Base-by-base conservation (phyloP, 768 basidiomycete species). In the Kwoniella botswanensis region DNA sequence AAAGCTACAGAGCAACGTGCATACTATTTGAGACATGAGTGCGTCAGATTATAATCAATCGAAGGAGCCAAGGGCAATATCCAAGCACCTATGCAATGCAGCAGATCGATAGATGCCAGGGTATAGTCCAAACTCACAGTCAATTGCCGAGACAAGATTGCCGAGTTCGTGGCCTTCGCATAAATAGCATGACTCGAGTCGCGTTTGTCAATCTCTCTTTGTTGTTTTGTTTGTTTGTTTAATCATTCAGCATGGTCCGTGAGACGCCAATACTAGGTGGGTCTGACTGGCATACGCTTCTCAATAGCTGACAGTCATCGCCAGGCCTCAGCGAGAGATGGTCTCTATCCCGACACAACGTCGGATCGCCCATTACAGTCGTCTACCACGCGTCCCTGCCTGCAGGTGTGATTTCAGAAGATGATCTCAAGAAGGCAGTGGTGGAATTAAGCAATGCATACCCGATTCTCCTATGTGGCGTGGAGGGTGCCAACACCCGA, bases 311-410 rank as follows among this genome's bases (percentile, higher is more conserved):
- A 52, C 21, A 52, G 15, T 21, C 15, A 52, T 17, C 50, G 50
- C 21, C 41, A 68, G 67, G 67, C 44, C 59, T 68, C 15, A 62
- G 59, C 67, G 67, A 68, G 56, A 50, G 67, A 43, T 68, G 67
- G 67, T 68, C 67, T 15, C 56, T 68, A 2, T 44, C 67, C 12
- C 59, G 67, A 7, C 52, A 56, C n/a, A 68, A 68, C 54, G 46
- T 68, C 50, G 52, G 29, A 10, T 68, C 67, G 11, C 59, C 67
- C 9, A 68, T 68, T 7, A 68, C 60, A 4, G 67, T 68, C 3
- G 53, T 68, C 54, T 68, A 61, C 21, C 67, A 68, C 67, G 58
- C 67, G 2, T 54, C 60, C 4, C 22, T 68, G 3, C 67, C 67
- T 18, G 57, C 56, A 12, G 52, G 26, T 42, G 3, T 43, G 10